Percentiles rank a stretch among this genome's conserved stretches.
phyloP scores from a whole-genome alignment of 306 rosid species.

The Pyrus betulifolia region DNA sequence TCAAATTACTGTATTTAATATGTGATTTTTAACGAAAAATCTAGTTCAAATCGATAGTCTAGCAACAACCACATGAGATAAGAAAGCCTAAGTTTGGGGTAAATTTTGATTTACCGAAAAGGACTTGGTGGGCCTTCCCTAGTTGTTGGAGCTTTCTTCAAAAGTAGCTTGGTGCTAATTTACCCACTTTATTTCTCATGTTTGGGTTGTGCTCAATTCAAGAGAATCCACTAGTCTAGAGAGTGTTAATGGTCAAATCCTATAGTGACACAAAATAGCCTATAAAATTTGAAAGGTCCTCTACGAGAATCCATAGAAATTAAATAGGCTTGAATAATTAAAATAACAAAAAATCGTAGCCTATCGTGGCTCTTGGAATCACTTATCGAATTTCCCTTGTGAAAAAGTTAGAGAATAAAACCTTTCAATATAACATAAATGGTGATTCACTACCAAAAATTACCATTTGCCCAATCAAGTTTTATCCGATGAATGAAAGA shows the following conservation, averaged over 20 bases:
- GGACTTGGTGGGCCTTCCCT: conserved; percentile 7
- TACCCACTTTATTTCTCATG: neutral
- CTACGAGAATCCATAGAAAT: conserved; percentile 50
- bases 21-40: too few species aligned
- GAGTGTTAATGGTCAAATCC: conserved; percentile 18
- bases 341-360: neutral
- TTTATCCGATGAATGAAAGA: too few species aligned
- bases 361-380: neutral
- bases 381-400: neutral
- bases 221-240: conserved; percentile 15
- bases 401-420: conserved; percentile 11
- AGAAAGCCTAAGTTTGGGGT: too few species aligned
- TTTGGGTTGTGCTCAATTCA: neutral
- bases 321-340: neutral
- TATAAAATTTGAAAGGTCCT: conserved; percentile 26
- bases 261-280: conserved; percentile 33
- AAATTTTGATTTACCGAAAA: neutral
- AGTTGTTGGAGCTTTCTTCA: conserved; percentile 23
- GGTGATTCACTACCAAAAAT: too few species aligned
- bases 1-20: too few species aligned
- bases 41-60: too few species aligned
- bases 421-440: neutral
- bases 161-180: neutral
- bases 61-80: too few species aligned
- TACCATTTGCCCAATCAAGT: too few species aligned